Evolutionary conservation across 176 grass and related monocot species (phyloP).

Genomic region (Oryza glaberrima): DNA sequence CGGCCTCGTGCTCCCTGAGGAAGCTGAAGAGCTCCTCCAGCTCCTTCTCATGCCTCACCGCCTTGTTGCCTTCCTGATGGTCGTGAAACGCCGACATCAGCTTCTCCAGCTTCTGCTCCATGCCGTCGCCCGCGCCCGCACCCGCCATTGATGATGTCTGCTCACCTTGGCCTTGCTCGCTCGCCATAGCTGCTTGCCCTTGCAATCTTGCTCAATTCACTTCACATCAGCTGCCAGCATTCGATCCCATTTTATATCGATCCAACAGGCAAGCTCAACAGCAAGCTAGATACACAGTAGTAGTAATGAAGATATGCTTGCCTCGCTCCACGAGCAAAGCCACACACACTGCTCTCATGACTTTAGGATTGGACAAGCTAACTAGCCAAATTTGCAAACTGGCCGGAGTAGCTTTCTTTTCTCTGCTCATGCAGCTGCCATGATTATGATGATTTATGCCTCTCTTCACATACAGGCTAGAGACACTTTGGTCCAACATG

Average conservation of each 20-base stretch:
- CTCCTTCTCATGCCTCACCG: neutral
- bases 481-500: slow-evolving; percentile 5
- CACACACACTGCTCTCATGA: neutral
- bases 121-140: too few relatives aligned
- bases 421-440: neutral
- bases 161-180: neutral
- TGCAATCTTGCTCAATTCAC: neutral
- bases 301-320: slow-evolving; percentile 45
- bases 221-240: neutral
- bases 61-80: neutral
- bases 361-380: slow-evolving; percentile 19
- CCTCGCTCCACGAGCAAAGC: slow-evolving; percentile 46
- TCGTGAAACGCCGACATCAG: neutral
- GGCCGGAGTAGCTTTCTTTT: neutral
- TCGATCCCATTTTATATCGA: slow-evolving; percentile 4
- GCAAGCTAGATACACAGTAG: too few relatives aligned
- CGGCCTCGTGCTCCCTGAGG: neutral
- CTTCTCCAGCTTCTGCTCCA: neutral
- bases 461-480: neutral
- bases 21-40: neutral
- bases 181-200: neutral
- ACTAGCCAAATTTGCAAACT: neutral
- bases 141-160: neutral
- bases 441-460: neutral
- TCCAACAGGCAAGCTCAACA: neutral